Base-by-base conservation (phyloP, 371 early-diverging fungal species). In the Mortierella sp. region DNA sequence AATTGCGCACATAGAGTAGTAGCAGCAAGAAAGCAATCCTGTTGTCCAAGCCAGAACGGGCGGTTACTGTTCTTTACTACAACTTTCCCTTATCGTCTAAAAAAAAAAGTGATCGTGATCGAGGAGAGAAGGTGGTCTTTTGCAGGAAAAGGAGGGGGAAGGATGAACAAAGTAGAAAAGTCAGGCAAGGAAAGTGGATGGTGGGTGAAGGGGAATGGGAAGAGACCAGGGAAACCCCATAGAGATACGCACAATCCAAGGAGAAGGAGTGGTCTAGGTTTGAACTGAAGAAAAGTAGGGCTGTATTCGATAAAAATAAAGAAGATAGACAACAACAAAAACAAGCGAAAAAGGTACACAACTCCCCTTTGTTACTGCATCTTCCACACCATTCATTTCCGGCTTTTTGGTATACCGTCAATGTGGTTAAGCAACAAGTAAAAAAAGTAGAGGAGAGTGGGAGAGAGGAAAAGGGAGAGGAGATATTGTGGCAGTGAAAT, bases 91-190 rank as follows among this genome's bases (percentile, higher is more conserved):
- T 31, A 63, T 63, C 31, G 41, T 14, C 31, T 40, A 39, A 31
- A 58, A 24, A n/a, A 6, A 40, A 7, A 7, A 40, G n/a, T 16
- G 39, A 64, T n/a, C n/a, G n/a, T n/a, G n/a, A n/a, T n/a, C n/a
- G n/a, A n/a, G n/a, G n/a, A n/a, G n/a, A n/a, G n/a, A 39, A 47
- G 19, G 47, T 66, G 66, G 66, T 45, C 40, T 44, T 45, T 11
- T 41, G 66, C 47, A 66, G 45, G 45, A 45, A 31, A 24, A 45
- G 29, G 10, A 45, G 39, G 37, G n/a, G 10, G 41, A 63, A 9
- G 64, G 9, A 13, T 31, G 19, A 16, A 39, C n/a, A n/a, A n/a
- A n/a, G n/a, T n/a, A n/a, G n/a, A n/a, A n/a, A n/a, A n/a, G n/a
- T n/a, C n/a, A n/a, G n/a, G n/a, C n/a, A n/a, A n/a, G n/a, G n/a